Evolutionary conservation across 108 stramenopile species (phyloP), one percentile per base, ranked within the genome.

Genomic region (Fragilaria radians): DNA sequence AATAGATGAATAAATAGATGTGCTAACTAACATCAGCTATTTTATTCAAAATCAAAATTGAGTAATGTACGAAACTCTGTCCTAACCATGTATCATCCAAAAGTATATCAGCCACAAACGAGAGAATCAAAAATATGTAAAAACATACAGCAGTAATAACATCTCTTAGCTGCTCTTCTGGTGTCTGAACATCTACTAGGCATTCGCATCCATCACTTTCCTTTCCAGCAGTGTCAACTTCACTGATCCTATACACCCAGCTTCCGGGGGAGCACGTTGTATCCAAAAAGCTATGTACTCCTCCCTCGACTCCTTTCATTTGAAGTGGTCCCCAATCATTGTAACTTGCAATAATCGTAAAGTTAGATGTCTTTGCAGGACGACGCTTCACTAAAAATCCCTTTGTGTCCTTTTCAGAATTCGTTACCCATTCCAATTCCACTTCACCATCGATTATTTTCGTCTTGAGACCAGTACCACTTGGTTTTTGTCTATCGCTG

Each of bases 221-320:
- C 32, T 66, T 58, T 21, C 85, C 88, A 42, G 47, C 51, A 34
- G 65, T 79, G 50, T 88, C 86, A 51, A 74, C 76, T 62, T 93
- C 92, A 9, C 79, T 75, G 54, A 93, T 72, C 30, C 92, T 84
- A 74, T 93, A 93, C 4, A 90, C 86, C 91, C 91, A 93, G 22
- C 91, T 86, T 24, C 91, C 91, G 54, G 85, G 82, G 7, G 67
- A 33, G 5, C 61, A 79, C 30, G 62, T 67, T 5, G 56, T 57
- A 68, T 93, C 89, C 14, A 91, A 52, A 52, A 63, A 91, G 3
- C 83, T 64, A 65, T 91, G 87, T 22, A 81, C 58, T 27, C 88
- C 88, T 0, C 92, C 92, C 2, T 82, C 82, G 18, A 50, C 24
- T 23, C 88, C 88, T 65, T 90, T 81, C 57, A 73, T 73, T 1